Evolutionary conservation across 352 stramenopile genomes (phyloP).

Genomic region (Phytophthora melonis): DNA sequence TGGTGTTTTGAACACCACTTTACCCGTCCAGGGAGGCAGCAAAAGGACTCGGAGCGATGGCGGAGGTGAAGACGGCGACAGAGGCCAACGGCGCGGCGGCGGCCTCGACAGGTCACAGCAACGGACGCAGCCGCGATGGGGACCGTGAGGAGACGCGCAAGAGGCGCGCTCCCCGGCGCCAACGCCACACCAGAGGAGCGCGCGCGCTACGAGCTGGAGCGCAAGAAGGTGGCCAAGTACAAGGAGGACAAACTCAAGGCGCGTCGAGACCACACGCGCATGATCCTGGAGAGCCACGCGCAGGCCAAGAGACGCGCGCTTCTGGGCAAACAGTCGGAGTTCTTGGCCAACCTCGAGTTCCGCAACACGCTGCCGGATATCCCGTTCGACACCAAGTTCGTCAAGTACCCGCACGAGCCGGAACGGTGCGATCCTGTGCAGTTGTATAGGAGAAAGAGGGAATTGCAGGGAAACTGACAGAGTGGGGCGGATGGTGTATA

Average conservation of each 20-base stretch:
- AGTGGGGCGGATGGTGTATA: constrained; percentile 2
- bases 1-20: constrained; percentile 13
- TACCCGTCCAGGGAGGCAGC: background rate
- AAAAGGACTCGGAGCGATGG: constrained; percentile 25
- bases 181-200: constrained; percentile 74
- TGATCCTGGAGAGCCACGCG: constrained; percentile 89
- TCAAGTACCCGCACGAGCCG: constrained; percentile 82
- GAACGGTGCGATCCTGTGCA: constrained; percentile 55
- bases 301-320: constrained; percentile 84
- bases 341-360: constrained; percentile 84
- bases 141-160: constrained; percentile 49
- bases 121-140: constrained; percentile 28
- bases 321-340: constrained; percentile 87
- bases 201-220: constrained; percentile 85
- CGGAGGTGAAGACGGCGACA: constrained; percentile 34
- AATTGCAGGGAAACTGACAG: background rate
- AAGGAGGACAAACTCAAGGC: constrained; percentile 91
- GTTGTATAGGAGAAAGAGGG: background rate
- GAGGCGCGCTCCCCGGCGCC: constrained; percentile 54
- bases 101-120: constrained; percentile 22
- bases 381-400: constrained; percentile 89
- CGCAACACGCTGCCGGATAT: constrained; percentile 84
- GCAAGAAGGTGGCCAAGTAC: constrained; percentile 90
- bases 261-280: constrained; percentile 85
- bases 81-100: constrained; percentile 31